A percentile compares a stretch with the other conserved stretches of the same genome.
phyloP scores from a whole-genome alignment of 2,329 filamentous ascomycete species.

The Penicillium crustosum region DNA sequence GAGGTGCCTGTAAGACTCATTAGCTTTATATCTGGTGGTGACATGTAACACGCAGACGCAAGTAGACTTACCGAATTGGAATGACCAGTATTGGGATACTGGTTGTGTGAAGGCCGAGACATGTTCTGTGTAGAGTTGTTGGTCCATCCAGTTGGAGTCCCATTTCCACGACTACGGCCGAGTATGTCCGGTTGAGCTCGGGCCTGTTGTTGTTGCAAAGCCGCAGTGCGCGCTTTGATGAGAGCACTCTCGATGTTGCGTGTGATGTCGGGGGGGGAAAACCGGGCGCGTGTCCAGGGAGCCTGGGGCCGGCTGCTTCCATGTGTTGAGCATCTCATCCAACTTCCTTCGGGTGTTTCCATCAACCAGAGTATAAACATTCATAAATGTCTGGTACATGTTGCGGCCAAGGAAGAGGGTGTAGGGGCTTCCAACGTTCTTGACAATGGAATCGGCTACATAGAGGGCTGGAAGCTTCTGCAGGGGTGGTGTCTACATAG shows the following conservation, averaged over 20 bases:
- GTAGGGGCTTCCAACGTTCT: slow-evolving; percentile 97
- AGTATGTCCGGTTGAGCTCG: slow-evolving; percentile 58
- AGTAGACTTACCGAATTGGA: slow-evolving; percentile 17
- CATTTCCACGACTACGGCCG: slow-evolving; percentile 51
- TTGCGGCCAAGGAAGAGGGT: slow-evolving; percentile 91
- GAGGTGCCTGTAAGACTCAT: slow-evolving; percentile 30
- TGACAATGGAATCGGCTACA: slow-evolving; percentile 95
- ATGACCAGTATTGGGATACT: slow-evolving; percentile 35
- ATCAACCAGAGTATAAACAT: slow-evolving; percentile 88
- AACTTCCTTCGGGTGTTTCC: slow-evolving; percentile 79
- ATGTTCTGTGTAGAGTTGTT: slow-evolving; percentile 64
- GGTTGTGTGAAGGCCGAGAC: slow-evolving; percentile 34
- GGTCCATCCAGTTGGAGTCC: slow-evolving; percentile 62
- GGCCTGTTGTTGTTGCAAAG: slow-evolving; percentile 49
- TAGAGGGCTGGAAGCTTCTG: slow-evolving; percentile 96
- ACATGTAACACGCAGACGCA: too few relatives aligned
- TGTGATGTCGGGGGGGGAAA: slow-evolving; percentile 79
- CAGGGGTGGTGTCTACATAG: slow-evolving; percentile 71
- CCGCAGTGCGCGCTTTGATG: slow-evolving; percentile 72
- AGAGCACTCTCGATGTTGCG: slow-evolving; percentile 91
- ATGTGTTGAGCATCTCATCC: slow-evolving; percentile 96
- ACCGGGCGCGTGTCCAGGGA: slow-evolving; percentile 91
- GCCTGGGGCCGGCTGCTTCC: slow-evolving; percentile 94
- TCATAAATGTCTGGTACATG: slow-evolving; percentile 93
- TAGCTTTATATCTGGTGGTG: slow-evolving; percentile 2